Conservation (phyloP, 2,329 filamentous ascomycete species). For the Cladophialophora carrionii region DNA sequence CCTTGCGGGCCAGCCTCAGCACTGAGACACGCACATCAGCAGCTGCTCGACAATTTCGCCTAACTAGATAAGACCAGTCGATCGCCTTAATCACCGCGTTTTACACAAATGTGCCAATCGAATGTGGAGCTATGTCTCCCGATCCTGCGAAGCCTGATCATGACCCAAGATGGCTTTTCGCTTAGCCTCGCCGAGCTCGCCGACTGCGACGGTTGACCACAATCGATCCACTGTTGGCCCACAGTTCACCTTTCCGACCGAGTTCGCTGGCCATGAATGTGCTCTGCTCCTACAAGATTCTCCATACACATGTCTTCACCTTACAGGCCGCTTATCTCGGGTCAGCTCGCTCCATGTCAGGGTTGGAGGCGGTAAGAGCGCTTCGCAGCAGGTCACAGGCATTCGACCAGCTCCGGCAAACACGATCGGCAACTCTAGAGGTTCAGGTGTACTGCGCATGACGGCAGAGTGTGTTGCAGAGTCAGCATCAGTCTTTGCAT, state of each 20-base stretch:
- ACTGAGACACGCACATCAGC: background rate
- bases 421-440: background rate
- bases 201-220: conserved; percentile 8
- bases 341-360: background rate
- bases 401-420: background rate
- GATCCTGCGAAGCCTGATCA: background rate
- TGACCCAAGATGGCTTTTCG: background rate
- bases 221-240: background rate
- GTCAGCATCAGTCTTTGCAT: background rate
- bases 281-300: background rate
- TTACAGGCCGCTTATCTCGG: background rate
- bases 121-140: background rate
- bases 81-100: background rate
- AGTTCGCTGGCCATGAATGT: background rate
- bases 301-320: background rate
- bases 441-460: background rate
- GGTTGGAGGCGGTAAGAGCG: background rate
- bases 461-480: too few species aligned
- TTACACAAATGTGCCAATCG: background rate
- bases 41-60: background rate
- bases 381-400: background rate
- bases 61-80: background rate
- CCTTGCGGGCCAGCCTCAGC: conserved; percentile 18
- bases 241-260: background rate
- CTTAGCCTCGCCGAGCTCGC: conserved; percentile 9